These are phyloP conservation scores for Boehmeria nivea DNA, from an alignment of 306 rosid genomes.

Conservation along the genomic window DNA sequence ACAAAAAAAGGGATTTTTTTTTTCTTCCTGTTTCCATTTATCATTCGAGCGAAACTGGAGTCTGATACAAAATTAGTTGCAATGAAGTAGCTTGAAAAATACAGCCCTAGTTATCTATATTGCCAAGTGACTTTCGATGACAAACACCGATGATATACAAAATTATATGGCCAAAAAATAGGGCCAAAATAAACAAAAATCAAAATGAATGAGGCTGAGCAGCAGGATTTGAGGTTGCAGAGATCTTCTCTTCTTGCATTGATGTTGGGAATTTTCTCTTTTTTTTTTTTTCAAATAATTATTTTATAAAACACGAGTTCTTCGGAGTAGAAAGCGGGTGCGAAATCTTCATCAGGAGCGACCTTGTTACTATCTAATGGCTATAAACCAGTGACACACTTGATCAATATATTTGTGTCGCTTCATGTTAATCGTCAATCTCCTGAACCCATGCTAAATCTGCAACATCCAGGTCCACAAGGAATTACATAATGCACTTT, in stretches of 20 bases:
- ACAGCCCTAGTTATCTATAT: constrained; percentile 35
- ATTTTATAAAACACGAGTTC: constrained; percentile 19
- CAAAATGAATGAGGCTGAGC: constrained; percentile 34
- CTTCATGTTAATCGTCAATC: constrained; percentile 53
- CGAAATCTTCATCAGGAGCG: constrained; percentile 19
- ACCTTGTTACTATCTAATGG: constrained; percentile 21
- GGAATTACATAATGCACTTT: not conserved
- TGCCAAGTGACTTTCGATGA: constrained; percentile 24
- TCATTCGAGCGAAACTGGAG: constrained; percentile 20
- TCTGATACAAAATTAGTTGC: constrained; percentile 40
- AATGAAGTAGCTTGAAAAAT: constrained; percentile 21
- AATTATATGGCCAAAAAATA: constrained; percentile 56
- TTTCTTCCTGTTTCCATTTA: constrained; percentile 27
- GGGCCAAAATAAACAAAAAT: constrained; percentile 22
- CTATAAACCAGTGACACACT: constrained; percentile 13
- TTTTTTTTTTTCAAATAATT: constrained; percentile 6
- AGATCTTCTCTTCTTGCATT: constrained; percentile 15
- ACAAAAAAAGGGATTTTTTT: constrained; percentile 22
- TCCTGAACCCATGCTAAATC: constrained; percentile 94
- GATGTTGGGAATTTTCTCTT: constrained; percentile 27
- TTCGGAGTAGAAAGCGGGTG: constrained; percentile 17
- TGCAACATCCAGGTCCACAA: constrained; percentile 22
- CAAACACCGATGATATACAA: constrained; percentile 40
- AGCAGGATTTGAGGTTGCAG: constrained; percentile 34
- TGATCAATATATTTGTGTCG: constrained; percentile 13